Percentiles rank a stretch among this genome's conserved stretches.
These are phyloP conservation scores for Jatropha curcas DNA, from an alignment of 345 rosid species.

Conservation along the genomic window DNA sequence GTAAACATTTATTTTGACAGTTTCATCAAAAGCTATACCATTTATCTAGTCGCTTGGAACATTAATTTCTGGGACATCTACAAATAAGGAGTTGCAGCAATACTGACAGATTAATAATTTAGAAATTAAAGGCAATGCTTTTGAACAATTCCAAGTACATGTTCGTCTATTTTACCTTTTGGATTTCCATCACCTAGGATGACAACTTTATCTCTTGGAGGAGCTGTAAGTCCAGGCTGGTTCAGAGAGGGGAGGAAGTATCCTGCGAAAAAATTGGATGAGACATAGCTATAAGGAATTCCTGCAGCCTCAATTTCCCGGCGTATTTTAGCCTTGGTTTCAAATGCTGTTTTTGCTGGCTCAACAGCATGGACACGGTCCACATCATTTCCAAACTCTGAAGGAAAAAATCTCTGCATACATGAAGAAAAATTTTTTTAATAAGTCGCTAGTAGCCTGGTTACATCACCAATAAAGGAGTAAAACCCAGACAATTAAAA, in stretches of 20 bases:
- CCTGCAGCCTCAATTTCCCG: constrained; percentile 57
- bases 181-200: constrained; percentile 59
- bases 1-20: neutral
- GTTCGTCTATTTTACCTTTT: constrained; percentile 35
- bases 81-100: too few relatives aligned
- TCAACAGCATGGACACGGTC: constrained; percentile 55
- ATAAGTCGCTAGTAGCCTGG: too few relatives aligned
- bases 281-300: constrained; percentile 56
- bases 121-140: too few relatives aligned
- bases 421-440: neutral
- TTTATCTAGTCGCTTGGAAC: too few relatives aligned
- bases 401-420: constrained; percentile 62
- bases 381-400: constrained; percentile 67
- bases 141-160: neutral
- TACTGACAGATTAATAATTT: too few relatives aligned
- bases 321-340: constrained; percentile 45
- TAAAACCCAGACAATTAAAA: too few relatives aligned
- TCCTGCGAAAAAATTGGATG: constrained; percentile 49
- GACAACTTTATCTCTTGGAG: constrained; percentile 61
- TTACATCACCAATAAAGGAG: too few relatives aligned
- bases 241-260: constrained; percentile 44
- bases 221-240: constrained; percentile 51
- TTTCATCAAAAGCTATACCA: too few relatives aligned
- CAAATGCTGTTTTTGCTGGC: constrained; percentile 50
- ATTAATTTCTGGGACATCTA: too few relatives aligned